Base-by-base conservation (phyloP, 31 red algal species). In the Porphyra umbilicalis region DNA sequence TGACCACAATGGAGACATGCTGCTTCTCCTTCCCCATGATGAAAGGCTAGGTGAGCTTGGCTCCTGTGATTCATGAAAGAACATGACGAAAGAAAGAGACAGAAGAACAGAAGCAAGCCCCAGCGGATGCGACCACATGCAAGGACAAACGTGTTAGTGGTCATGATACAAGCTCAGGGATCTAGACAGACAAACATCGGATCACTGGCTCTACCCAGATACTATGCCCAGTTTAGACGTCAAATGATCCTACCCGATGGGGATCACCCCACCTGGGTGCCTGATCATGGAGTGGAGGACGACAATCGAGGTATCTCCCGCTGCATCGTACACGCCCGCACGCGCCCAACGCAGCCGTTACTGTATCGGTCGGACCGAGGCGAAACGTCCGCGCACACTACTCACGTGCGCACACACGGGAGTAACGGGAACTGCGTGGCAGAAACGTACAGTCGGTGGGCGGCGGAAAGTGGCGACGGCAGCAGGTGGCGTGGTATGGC, bases 1-100 rank as follows among this genome's bases (percentile, higher is more conserved):
- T 89, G 16, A 94, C 90, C 16, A 93, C 91, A 46, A 93, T 86
- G 34, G 88, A 83, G 37, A 93, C 88, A 37, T 71, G 57, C 57
- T 71, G 57, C 57, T 71, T 71, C 57, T 71, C 57, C 57, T 71
- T 71, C 57, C 57, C 57, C 57, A 71, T 71, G 57, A 71, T 71
- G 57, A 71, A 16, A 46, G 57, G 30, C 57, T n/a, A 71, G 57
- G 14, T 13, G 57, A 71, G 30, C 20, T 29, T 4, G 57, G 57
- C 25, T n/a, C 25, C 57, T 71, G 57, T n/a, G 57, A 29, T 71
- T 29, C 57, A 29, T 18, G 30, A n/a, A 25, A n/a, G 57, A 46
- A 71, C 25, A 4, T n/a, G 25, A 71, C 1, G 25, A 7, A 5
- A n/a, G 18, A 0, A n/a, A 1, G 20, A 25, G 25, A 4, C 4